Evolutionary conservation across 495 filamentous ascomycete species (phyloP), one percentile per base, ranked within the genome.

Genomic region (Aspergillus sclerotiicarbonarius): DNA sequence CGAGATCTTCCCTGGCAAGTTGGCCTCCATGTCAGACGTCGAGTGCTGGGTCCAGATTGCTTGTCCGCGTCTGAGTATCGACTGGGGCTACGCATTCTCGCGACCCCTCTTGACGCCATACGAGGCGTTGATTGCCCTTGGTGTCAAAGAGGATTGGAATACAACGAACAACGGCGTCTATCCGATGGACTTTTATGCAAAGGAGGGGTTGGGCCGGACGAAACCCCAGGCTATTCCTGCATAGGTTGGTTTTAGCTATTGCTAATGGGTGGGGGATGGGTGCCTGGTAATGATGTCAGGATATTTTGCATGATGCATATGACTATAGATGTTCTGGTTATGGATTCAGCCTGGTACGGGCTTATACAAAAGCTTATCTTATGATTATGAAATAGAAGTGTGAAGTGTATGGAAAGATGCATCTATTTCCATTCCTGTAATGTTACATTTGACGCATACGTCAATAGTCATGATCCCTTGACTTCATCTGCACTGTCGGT

Each of bases 1-100:
- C 58, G 94, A 98, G 76, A 97, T 98, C 29, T 98, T 98, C 69
- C 94, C 94, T 0, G 92, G 90, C 0, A 98, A 98, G 69, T 72
- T 98, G 53, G 92, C 88, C 0, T 82, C 93, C 77, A 96, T 98
- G 90, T 63, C 67, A 25, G 92, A 98, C 67, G 88, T 98, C 6
- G 94, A 96, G 62, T 93, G 90, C 58, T 98, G 94, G 94, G 92
- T 98, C 33, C 94, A 98, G 72, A 90, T 98, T 43, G 94, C 94
- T 8, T 98, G 94, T 77, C 94, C 94, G 8, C 73, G 94, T 29
- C 65, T 98, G 65, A 96, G 91, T 69, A 98, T 98, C 58, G 94
- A 98, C 75, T 98, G 94, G 94, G 94, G 94, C 0, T 98, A 98
- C 76, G 94, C 95, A 13, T 98, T 98, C 71, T 80, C 88, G 5